Base-by-base conservation (phyloP, 164 flowering plant species). In the grape (Vitis vinifera) region DNA sequence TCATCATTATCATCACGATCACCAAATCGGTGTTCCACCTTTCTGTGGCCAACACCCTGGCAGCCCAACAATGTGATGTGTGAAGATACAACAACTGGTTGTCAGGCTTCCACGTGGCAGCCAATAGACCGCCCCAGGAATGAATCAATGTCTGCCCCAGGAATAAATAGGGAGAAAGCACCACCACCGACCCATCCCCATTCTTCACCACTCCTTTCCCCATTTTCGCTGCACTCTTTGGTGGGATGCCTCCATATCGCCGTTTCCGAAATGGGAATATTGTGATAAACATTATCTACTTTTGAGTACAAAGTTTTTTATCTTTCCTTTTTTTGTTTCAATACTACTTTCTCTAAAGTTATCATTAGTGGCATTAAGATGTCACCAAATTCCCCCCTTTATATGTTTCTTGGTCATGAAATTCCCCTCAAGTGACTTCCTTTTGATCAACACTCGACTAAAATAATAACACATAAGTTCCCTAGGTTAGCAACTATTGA, bases 241-340 rank as follows among this genome's bases (percentile, higher is more conserved):
- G 59, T 65, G 65, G 68, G 76, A 70, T 70, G 66, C 77, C 62
- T 30, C 70, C 55, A 47, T 51, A 29, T 50, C 62, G 44, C n/a
- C 59, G 51, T 74, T 67, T 44, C 69, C 68, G 52, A 53, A 67
- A 66, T 67, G 72, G 68, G 71, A 76, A 67, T 76, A 75, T 71
- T 57, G 51, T 62, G 68, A 31, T 48, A 49, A 16, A 61, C 29
- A 15, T 62, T 37, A 51, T 53, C 50, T 62, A 3, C 31, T 48
- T 60, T 63, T 11, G n/a, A 1, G 6, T 31, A 31, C 37, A 62
- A 66, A 66, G 60, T 30, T 30, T 37, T 8, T 56, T 12, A n/a
- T 68, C 70, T 56, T 73, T 67, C 62, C 15, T 8, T 55, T 50
- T 65, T 59, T 49, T 27, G 15, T 27, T 51, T 51, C 9, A 17